Base-by-base conservation (phyloP, 148 eudicot genomes). In the Chenopodium album region DNA sequence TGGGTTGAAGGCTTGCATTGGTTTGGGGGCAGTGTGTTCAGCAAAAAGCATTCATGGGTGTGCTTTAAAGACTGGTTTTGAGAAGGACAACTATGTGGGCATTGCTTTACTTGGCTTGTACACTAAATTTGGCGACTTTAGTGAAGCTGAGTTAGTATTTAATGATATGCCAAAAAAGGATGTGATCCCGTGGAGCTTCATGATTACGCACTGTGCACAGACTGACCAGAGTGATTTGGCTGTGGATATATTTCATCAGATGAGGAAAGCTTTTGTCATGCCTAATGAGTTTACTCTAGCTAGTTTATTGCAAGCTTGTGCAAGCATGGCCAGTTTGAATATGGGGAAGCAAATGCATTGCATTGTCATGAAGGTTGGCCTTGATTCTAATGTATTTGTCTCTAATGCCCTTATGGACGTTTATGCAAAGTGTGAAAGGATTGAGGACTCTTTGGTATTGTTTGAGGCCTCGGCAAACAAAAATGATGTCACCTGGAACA, bases 401-500 rank as follows among this genome's bases (percentile, higher is more conserved):
- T 88, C 87, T 48, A 95, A 93, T 87, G 96, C 97, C 71, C 89
- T 95, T 29, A 93, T 93, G 82, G 97, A 92, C 78, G 94, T 91
- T 75, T 95, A 95, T 86, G 93, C 96, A 19, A 95, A 91, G 85
- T 92, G 95, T 89, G 94, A 89, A 86, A 81, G 88, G 76, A 91
- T 93, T 80, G 88, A 90, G 76, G 84, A 86, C 37, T 90, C 98
- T 0, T 71, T 79, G 78, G 70, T 87, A 17, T 85, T 95, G 50
- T 95, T 95, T 85, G 64, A 85, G 81, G 91, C 85, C 67, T 88
- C 89, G 1, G 68, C 13, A 64, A 84, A 90, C 80, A 91, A 78
- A 80, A 93, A 87, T 82, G 95, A 88, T 60, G 96, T 93, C 80
- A 88, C 93, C 20, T 95, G 98, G 97, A 95, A 95, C 79, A 95